These are phyloP conservation scores for Gypsophila paniculata DNA, from an alignment of 179 eudicot species.

Conservation along the genomic window DNA sequence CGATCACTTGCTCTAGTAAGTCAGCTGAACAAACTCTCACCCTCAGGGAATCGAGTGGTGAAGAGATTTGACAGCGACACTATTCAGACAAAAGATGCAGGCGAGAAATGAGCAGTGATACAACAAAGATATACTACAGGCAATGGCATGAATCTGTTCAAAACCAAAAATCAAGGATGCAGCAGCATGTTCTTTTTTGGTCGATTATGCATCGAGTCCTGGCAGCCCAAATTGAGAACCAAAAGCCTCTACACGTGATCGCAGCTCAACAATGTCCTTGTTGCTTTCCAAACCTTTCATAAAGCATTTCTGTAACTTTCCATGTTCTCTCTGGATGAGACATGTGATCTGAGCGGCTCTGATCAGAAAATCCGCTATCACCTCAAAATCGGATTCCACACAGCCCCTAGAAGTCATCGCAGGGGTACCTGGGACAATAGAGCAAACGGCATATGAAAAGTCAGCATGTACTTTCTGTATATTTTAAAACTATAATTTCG, in stretches of 20 bases:
- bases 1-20: background rate
- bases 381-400: conserved; percentile 68
- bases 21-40: background rate
- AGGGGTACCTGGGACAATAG: conserved; percentile 54
- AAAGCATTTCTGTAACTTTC: conserved; percentile 51
- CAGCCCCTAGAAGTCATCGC: conserved; percentile 88
- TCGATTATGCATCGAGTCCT: conserved; percentile 41
- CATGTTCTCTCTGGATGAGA: conserved; percentile 64
- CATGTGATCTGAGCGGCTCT: conserved; percentile 62
- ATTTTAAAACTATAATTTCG: no score
- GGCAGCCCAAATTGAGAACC: conserved; percentile 51
- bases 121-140: background rate
- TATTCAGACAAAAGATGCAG: background rate
- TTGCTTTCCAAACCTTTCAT: conserved; percentile 61
- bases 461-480: background rate
- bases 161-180: background rate
- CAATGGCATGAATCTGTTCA: background rate
- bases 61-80: background rate
- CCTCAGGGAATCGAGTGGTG: background rate
- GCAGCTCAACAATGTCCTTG: conserved; percentile 62
- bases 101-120: background rate
- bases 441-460: background rate
- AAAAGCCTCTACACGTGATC: conserved; percentile 38
- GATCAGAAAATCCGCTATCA: conserved; percentile 65
- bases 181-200: background rate